phyloP scores from a whole-genome alignment of 768 basidiomycete species.

The Termitomyces sp. region DNA sequence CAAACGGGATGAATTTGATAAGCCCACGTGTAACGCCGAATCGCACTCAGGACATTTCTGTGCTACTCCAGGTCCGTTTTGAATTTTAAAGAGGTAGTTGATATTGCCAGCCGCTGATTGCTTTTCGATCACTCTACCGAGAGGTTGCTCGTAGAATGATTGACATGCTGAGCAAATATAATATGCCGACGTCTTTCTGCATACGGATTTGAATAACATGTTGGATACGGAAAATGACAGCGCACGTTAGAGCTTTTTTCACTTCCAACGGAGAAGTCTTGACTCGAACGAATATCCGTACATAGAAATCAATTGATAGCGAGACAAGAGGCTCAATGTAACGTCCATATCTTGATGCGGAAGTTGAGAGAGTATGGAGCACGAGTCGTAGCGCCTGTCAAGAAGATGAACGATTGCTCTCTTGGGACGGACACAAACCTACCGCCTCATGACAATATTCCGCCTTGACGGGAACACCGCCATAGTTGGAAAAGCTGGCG shows the following conservation, averaged over 20 bases:
- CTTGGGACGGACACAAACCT: slow-evolving; percentile 23
- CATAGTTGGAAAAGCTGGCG: slow-evolving; percentile 79
- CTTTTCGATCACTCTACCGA: slow-evolving; percentile 71
- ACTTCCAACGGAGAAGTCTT: slow-evolving; percentile 74
- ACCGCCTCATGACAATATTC: slow-evolving; percentile 96
- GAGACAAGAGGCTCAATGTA: slow-evolving; percentile 87
- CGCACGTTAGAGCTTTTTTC: slow-evolving; percentile 77
- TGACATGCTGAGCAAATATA: slow-evolving; percentile 88
- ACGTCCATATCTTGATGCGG: slow-evolving; percentile 90
- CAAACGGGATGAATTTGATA: background rate
- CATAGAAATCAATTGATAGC: slow-evolving; percentile 96
- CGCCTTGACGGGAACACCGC: slow-evolving; percentile 84
- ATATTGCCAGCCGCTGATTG: slow-evolving; percentile 51
- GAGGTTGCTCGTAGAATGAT: slow-evolving; percentile 75
- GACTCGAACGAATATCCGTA: slow-evolving; percentile 85
- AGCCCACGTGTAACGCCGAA: slow-evolving; percentile 65
- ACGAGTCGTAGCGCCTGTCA: slow-evolving; percentile 84
- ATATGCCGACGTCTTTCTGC: slow-evolving; percentile 81
- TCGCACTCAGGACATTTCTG: slow-evolving; percentile 83
- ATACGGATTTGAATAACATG: slow-evolving; percentile 7
- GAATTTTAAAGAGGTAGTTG: slow-evolving; percentile 70
- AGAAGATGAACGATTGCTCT: background rate
- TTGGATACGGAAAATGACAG: slow-evolving; percentile 13
- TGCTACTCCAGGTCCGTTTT: slow-evolving; percentile 61
- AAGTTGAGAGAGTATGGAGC: slow-evolving; percentile 79